phyloP scores from a whole-genome alignment of 2,329 filamentous ascomycete genomes.

The Dryadomyces quercivorus region DNA sequence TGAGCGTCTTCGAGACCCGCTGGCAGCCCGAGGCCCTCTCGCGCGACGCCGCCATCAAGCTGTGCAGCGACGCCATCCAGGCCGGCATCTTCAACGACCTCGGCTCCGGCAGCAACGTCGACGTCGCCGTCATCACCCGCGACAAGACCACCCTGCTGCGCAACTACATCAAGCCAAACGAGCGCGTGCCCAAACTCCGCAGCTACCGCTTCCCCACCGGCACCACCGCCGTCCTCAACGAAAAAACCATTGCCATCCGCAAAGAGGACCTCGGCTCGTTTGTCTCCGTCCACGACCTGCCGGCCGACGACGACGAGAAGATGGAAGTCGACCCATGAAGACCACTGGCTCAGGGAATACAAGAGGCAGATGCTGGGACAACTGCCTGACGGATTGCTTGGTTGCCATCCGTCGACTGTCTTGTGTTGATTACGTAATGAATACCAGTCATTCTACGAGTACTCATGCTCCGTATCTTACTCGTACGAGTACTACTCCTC shows the following conservation, averaged over 20 bases:
- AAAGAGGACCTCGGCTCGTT: constrained; percentile 92
- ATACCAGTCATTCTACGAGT: not conserved
- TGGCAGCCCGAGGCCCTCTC: constrained; percentile 68
- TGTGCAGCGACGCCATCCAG: constrained; percentile 78
- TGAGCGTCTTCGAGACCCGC: constrained; percentile 94
- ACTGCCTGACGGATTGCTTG: too few species aligned
- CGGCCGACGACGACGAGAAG: constrained; percentile 41
- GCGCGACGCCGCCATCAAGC: constrained; percentile 67
- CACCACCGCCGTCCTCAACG: constrained; percentile 90
- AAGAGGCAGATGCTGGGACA: too few species aligned
- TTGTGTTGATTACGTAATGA: not conserved
- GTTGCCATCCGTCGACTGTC: too few species aligned
- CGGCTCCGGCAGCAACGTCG: constrained; percentile 93
- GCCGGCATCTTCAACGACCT: constrained; percentile 98
- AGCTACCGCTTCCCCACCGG: constrained; percentile 85
- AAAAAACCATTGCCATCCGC: constrained; percentile 69
- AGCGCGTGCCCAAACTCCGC: constrained; percentile 79
- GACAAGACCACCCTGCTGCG: constrained; percentile 91
- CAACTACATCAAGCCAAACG: constrained; percentile 88
- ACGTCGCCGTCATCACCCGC: constrained; percentile 87
- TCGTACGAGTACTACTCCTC: too few species aligned
- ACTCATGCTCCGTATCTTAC: too few species aligned
- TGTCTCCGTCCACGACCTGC: constrained; percentile 79
- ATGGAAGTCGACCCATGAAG: constrained; percentile 56
- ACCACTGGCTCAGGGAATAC: not conserved